These are phyloP conservation scores for Phytopythium litorale DNA, from an alignment of 352 stramenopile genomes.

Conservation along the genomic window DNA sequence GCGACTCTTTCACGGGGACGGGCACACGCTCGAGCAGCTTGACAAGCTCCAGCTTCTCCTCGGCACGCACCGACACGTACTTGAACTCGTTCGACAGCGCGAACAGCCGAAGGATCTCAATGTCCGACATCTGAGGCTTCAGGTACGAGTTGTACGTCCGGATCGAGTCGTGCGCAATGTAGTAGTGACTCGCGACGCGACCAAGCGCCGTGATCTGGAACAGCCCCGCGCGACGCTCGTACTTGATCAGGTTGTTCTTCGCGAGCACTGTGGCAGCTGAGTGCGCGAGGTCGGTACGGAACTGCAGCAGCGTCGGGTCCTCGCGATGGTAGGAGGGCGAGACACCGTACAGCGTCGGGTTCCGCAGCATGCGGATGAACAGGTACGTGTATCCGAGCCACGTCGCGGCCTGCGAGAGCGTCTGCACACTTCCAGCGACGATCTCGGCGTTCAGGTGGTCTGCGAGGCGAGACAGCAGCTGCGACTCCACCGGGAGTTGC, in stretches of 20 bases:
- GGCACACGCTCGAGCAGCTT: slow-evolving; percentile 98
- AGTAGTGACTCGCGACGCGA: slow-evolving; percentile 98
- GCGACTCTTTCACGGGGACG: slow-evolving; percentile 97
- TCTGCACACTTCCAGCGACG: slow-evolving; percentile 96
- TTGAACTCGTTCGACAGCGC: slow-evolving; percentile 99
- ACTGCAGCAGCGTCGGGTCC: slow-evolving; percentile 94
- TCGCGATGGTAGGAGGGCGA: slow-evolving; percentile 80
- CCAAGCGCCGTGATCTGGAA: slow-evolving; percentile 97
- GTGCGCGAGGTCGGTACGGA: slow-evolving; percentile 95
- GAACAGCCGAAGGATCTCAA: slow-evolving; percentile 99
- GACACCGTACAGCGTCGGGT: slow-evolving; percentile 96
- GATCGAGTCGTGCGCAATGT: slow-evolving; percentile 98
- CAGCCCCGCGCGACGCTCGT: slow-evolving; percentile 94
- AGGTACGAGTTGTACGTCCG: slow-evolving; percentile 98
- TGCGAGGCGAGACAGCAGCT: slow-evolving; percentile 94
- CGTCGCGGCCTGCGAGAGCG: slow-evolving; percentile 91
- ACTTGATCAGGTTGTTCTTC: slow-evolving; percentile 97
- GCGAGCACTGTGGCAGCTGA: slow-evolving; percentile 95
- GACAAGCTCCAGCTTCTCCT: slow-evolving; percentile 98
- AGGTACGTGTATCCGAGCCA: slow-evolving; percentile 99
- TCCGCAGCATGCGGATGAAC: slow-evolving; percentile 99
- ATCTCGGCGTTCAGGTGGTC: slow-evolving; percentile 99
- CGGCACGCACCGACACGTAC: slow-evolving; percentile 97
- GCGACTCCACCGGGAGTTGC: slow-evolving; percentile 99
- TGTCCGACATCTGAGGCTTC: slow-evolving; percentile 99